These are phyloP conservation scores for Papiliotrema flavescens DNA, from an alignment of 1,284 basidiomycete species.

Conservation along the genomic window DNA sequence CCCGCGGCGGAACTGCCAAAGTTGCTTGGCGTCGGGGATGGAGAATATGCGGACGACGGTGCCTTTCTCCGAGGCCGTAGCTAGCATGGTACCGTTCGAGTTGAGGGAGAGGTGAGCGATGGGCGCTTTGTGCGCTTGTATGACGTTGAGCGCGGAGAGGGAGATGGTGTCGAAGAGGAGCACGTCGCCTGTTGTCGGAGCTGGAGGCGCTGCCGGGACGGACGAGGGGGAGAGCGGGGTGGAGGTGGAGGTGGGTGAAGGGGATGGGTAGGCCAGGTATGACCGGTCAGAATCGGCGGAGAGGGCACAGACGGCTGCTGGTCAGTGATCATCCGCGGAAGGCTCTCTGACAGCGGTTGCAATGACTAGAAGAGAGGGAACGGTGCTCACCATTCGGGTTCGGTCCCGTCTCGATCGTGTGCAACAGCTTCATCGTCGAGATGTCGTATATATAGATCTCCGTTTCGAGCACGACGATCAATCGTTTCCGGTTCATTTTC, in stretches of 20 bases:
- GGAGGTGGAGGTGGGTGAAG: conserved; percentile 73
- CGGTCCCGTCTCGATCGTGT: conserved; percentile 94
- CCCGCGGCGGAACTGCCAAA: conserved; percentile 92
- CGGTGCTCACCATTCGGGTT: conserved; percentile 76
- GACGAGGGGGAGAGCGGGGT: conserved; percentile 53
- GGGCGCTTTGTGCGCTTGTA: conserved; percentile 94
- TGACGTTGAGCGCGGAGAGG: conserved; percentile 87
- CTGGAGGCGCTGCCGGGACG: conserved; percentile 46
- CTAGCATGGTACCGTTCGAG: conserved; percentile 81
- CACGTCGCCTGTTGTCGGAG: conserved; percentile 72
- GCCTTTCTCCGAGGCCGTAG: conserved; percentile 91
- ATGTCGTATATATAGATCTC: conserved; percentile 99
- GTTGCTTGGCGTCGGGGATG: conserved; percentile 83
- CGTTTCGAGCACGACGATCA: conserved; percentile 90
- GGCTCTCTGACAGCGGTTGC: neutral
- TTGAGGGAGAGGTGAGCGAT: conserved; percentile 86
- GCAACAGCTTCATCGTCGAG: conserved; percentile 93
- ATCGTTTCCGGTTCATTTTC: conserved; percentile 92
- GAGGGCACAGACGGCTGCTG: conserved; percentile 82
- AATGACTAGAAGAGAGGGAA: too few species aligned
- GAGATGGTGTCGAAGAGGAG: conserved; percentile 89
- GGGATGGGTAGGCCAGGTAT: conserved; percentile 93
- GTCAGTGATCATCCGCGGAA: conserved; percentile 5
- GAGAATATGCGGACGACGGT: conserved; percentile 96
- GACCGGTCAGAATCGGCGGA: conserved; percentile 94